A percentile compares a stretch with the other conserved stretches of the same genome.
phyloP scores from a whole-genome alignment of 2,329 filamentous ascomycete species.

The Penicillium sp. region DNA sequence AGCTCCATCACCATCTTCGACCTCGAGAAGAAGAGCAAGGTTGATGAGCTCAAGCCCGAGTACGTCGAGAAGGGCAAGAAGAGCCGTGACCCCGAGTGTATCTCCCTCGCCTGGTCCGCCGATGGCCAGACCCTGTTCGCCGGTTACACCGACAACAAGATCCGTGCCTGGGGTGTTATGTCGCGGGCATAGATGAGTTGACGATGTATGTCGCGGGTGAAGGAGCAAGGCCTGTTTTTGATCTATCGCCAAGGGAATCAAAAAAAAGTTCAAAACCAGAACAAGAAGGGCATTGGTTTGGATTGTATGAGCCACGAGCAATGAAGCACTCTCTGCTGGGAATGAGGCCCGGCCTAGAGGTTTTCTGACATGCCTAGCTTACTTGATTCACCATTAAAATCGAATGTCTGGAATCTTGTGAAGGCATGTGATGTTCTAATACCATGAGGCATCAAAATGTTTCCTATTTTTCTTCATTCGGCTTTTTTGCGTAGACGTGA shows the following conservation, averaged over 20 bases:
- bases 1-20: constrained; percentile 99
- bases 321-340: constrained; percentile 36
- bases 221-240: constrained; percentile 29
- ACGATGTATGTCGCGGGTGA: constrained; percentile 17
- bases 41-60: constrained; percentile 99
- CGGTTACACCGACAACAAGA: constrained; percentile 99
- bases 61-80: constrained; percentile 97
- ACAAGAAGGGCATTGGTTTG: constrained; percentile 32
- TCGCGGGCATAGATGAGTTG: constrained; percentile 68
- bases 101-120: constrained; percentile 94
- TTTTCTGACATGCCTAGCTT: constrained; percentile 40
- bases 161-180: constrained; percentile 97
- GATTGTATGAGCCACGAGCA: constrained; percentile 47
- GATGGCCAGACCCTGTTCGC: constrained; percentile 99
- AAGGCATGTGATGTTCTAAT: constrained; percentile 42
- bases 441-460: constrained; percentile 39
- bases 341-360: constrained; percentile 19
- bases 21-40: constrained; percentile 99
- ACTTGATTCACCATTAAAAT: constrained; percentile 34
- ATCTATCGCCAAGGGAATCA: constrained; percentile 31
- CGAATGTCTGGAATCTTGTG: constrained; percentile 35
- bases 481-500: constrained; percentile 3
- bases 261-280: constrained; percentile 35
- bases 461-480: constrained; percentile 29
- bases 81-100: constrained; percentile 97